Conservation (phyloP, 805 yeast species). For the Barnettozyma pratensis region DNA sequence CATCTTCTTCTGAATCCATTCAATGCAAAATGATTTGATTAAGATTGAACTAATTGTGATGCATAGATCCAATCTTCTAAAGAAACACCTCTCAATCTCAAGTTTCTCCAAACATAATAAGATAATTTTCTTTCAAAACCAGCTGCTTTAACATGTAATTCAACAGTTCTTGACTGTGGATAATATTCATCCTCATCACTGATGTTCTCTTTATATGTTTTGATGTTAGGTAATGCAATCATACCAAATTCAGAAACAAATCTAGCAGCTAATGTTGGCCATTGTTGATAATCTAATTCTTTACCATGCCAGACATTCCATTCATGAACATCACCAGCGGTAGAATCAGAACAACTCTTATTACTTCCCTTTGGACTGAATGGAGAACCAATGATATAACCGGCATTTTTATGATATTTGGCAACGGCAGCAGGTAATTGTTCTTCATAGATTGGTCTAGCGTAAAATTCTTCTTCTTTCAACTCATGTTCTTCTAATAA, state of each 20-base stretch:
- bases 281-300: conserved; percentile 44
- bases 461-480: conserved; percentile 14
- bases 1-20: conserved; percentile 44
- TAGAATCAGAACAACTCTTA: conserved; percentile 29
- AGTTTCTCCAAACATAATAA: conserved; percentile 40
- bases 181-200: conserved; percentile 33
- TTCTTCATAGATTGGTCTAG: conserved; percentile 14
- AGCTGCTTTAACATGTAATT: conserved; percentile 44
- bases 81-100: conserved; percentile 31
- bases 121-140: conserved; percentile 44
- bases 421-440: conserved; percentile 36
- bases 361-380: conserved; percentile 38
- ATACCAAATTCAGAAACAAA: conserved; percentile 53
- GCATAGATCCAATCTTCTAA: conserved; percentile 42
- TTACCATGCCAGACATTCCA: conserved; percentile 57
- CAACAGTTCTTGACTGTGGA: conserved; percentile 41
- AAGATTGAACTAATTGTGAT: conserved; percentile 50
- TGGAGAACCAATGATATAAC: conserved; percentile 43
- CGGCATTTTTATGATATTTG: conserved; percentile 44
- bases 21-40: conserved; percentile 43
- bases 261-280: conserved; percentile 41
- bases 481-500: conserved; percentile 10
- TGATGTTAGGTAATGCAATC: conserved; percentile 38
- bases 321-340: conserved; percentile 47
- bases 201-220: conserved; percentile 33